Percentiles rank a stretch among this genome's conserved stretches.
These are phyloP conservation scores for Nitzschia putrida DNA, from an alignment of 108 stramenopile species.

Conservation along the genomic window DNA sequence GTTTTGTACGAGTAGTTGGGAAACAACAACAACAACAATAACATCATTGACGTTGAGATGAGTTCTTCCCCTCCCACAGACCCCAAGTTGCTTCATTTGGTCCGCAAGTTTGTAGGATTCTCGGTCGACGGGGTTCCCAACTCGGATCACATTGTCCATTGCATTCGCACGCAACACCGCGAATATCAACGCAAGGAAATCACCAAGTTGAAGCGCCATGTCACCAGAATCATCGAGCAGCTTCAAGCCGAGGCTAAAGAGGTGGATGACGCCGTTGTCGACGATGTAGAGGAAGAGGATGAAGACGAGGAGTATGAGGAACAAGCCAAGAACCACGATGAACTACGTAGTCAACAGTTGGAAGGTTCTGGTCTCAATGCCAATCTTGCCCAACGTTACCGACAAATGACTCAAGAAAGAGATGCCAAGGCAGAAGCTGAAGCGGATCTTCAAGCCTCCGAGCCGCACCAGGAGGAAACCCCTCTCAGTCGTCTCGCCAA, in stretches of 20 bases:
- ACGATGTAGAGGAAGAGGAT: constrained; percentile 6
- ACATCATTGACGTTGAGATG: background rate
- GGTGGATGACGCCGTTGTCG: constrained; percentile 2
- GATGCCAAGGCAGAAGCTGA: constrained; percentile 25
- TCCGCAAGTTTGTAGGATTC: constrained; percentile 38
- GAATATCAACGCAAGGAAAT: constrained; percentile 76
- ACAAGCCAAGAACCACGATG: constrained; percentile 42
- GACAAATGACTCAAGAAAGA: constrained; percentile 53
- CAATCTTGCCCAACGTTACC: constrained; percentile 61
- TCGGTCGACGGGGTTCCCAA: constrained; percentile 16
- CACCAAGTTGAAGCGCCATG: constrained; percentile 42
- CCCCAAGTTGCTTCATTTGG: constrained; percentile 53
- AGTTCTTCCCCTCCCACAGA: constrained; percentile 19
- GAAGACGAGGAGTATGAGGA: constrained; percentile 39
- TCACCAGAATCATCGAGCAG: constrained; percentile 44
- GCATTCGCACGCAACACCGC: constrained; percentile 52
- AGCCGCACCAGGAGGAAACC: background rate
- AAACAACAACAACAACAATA: constrained; percentile 2
- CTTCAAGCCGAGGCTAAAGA: background rate
- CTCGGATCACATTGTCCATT: constrained; percentile 37
- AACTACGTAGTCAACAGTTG: constrained; percentile 18
- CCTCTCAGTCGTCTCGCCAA: background rate
- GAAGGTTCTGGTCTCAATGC: constrained; percentile 62
- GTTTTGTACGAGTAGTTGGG: too few species aligned
- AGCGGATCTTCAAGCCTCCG: constrained; percentile 13